Evolutionary conservation across 352 stramenopile species (phyloP).

Genomic region (Pythium brachiatum): DNA sequence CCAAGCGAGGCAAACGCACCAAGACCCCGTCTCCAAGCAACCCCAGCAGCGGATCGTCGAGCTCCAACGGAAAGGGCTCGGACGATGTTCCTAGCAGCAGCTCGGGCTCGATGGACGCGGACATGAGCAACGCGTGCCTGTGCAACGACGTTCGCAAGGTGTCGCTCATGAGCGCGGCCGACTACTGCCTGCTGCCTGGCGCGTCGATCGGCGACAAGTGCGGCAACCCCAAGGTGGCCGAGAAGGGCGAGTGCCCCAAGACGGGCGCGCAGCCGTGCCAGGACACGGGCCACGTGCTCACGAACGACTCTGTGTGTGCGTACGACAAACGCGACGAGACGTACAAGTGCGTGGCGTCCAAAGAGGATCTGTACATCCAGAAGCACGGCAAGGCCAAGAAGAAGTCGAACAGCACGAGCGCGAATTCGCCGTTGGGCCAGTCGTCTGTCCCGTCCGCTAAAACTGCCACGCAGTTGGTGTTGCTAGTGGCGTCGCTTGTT

Average conservation of each 20-base stretch:
- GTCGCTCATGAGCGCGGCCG: conserved; percentile 67
- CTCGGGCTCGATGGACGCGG: too few relatives aligned
- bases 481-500: conserved; percentile 9
- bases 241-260: conserved; percentile 54
- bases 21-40: neutral
- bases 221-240: conserved; percentile 47
- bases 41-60: neutral
- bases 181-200: conserved; percentile 58
- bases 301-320: conserved; percentile 57
- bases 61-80: too few relatives aligned
- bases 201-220: conserved; percentile 59
- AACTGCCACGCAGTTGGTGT: neutral
- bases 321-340: conserved; percentile 59
- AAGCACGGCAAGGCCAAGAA: conserved; percentile 44
- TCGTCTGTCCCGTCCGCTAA: neutral
- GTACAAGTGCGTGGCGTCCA: conserved; percentile 74
- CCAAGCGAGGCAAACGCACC: neutral
- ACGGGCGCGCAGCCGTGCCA: conserved; percentile 55
- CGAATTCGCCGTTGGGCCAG: neutral
- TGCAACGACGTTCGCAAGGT: conserved; percentile 30
- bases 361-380: conserved; percentile 61
- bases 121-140: conserved; percentile 20
- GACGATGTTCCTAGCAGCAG: too few relatives aligned
- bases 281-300: conserved; percentile 51
- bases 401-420: conserved; percentile 16